Conservation (phyloP, 2,329 filamentous ascomycete genomes). For the Fusarium liriodendri region DNA sequence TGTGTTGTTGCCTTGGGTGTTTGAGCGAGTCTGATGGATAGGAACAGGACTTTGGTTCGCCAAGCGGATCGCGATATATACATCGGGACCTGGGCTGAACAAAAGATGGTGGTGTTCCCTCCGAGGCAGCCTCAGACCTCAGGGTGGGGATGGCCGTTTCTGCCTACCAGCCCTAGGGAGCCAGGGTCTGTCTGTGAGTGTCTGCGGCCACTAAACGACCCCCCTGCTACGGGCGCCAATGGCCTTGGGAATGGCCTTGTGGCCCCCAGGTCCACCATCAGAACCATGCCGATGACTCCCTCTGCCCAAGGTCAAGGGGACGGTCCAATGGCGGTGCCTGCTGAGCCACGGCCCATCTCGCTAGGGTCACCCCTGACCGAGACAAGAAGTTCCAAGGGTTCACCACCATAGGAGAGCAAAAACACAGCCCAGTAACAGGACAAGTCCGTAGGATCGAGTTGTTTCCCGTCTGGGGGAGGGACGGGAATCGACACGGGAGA, state of each 20-base stretch:
- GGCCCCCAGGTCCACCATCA: slow-evolving; percentile 16
- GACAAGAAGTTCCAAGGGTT: slow-evolving; percentile 2
- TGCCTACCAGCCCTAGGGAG: slow-evolving; percentile 37
- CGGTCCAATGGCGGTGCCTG: slow-evolving; percentile 6
- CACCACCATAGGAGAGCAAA: background rate
- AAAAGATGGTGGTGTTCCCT: slow-evolving; percentile 33
- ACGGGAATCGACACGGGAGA: slow-evolving; percentile 32
- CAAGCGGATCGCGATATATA: slow-evolving; percentile 39
- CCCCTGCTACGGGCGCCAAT: slow-evolving; percentile 19
- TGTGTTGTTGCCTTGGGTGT: slow-evolving; percentile 35
- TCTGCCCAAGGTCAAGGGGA: background rate
- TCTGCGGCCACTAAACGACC: slow-evolving; percentile 28
- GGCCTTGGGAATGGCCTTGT: slow-evolving; percentile 12
- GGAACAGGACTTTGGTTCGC: slow-evolving; percentile 18
- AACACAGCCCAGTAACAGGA: slow-evolving; percentile 8
- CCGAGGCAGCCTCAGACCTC: slow-evolving; percentile 32
- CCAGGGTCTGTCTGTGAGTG: slow-evolving; percentile 1
- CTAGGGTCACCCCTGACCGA: slow-evolving; percentile 8
- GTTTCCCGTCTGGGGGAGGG: slow-evolving; percentile 2
- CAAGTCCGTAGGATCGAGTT: slow-evolving; percentile 3
- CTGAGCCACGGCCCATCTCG: slow-evolving; percentile 28
- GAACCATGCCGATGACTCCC: slow-evolving; percentile 42
- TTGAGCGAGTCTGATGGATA: slow-evolving; percentile 3
- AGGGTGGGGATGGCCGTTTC: slow-evolving; percentile 38
- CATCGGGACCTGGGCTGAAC: slow-evolving; percentile 7